Conservation (phyloP, 805 yeast genomes). For the Starmerella floricola region DNA sequence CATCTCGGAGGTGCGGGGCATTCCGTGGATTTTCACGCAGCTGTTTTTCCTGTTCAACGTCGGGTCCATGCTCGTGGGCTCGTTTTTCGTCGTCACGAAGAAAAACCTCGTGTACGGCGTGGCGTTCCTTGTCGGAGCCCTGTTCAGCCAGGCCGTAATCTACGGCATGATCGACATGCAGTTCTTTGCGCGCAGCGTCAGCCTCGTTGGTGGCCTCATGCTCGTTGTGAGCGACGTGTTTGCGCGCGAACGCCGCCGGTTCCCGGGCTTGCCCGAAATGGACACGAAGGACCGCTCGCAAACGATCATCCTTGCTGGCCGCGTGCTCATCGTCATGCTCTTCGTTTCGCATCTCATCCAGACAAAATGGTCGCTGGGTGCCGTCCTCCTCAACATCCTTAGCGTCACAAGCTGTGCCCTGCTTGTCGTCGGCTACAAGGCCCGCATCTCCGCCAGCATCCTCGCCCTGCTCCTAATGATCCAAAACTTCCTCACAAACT, state of each 20-base stretch:
- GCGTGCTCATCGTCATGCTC: conserved; percentile 70
- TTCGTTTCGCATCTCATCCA: conserved; percentile 76
- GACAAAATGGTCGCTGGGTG: conserved; percentile 50
- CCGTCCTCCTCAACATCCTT: conserved; percentile 50
- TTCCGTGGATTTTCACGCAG: conserved; percentile 67
- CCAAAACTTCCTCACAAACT: conserved; percentile 70
- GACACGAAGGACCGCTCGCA: conserved; percentile 60
- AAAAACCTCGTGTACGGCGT: conserved; percentile 61
- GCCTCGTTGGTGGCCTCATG: conserved; percentile 84
- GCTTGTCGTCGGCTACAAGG: conserved; percentile 84
- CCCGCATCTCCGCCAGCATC: conserved; percentile 68
- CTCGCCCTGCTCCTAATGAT: conserved; percentile 55
- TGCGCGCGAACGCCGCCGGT: conserved; percentile 57
- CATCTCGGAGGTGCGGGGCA: conserved; percentile 63
- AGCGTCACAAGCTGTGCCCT: conserved; percentile 62
- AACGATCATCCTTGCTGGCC: conserved; percentile 75
- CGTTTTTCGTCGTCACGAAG: conserved; percentile 57
- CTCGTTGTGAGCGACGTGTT: conserved; percentile 78
- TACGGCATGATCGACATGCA: conserved; percentile 78
- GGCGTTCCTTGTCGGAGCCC: conserved; percentile 53
- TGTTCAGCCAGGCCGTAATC: conserved; percentile 69
- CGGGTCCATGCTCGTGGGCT: conserved; percentile 56
- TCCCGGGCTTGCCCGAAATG: conserved; percentile 69
- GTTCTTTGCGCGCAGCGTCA: conserved; percentile 74
- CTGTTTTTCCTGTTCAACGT: conserved; percentile 55